Base-by-base conservation (phyloP, 2,329 filamentous ascomycete genomes). In the Corinectria fuckeliana region DNA sequence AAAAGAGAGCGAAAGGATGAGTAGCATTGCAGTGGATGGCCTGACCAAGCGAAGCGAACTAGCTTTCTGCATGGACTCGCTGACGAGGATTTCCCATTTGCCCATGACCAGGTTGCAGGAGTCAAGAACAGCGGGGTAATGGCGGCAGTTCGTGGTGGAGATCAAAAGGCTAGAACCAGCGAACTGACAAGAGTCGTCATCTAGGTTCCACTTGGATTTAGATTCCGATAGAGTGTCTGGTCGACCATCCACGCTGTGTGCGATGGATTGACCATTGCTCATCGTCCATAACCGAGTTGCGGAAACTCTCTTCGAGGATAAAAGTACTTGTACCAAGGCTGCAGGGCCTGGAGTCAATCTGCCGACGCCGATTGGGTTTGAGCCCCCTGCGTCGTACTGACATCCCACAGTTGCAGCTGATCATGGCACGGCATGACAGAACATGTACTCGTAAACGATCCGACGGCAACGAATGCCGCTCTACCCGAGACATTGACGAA, bases 101-200 rank as follows among this genome's bases (percentile, higher is more conserved):
- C 65, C 67, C 67, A 70, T 54, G 66, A 20, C 56, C 56, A 66
- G n/a, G n/a, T n/a, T n/a, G n/a, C n/a, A n/a, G 62, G 65, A 58
- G 67, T 63, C 63, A 67, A 62, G 65, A 61, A 61, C 66, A 64
- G 69, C 69, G 70, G 69, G 70, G 67, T 69, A 72, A 61, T 51
- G 49, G 64, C 45, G 58, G 56, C 44, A 66, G 61, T 58, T n/a
- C 57, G 60, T 44, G 61, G 68, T 70, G 67, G 67, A 58, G 67
- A 69, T 60, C 21, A 30, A 16, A 62, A 65, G 51, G 53, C 54
- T 62, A 55, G 58, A 53, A 55, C 49, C 50, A 58, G 58, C 63
- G 28, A 56, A 56, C 51, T 66, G 58, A 34, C 57, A 52, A 65
- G 48, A 48, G 39, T 49, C 38, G 21, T 56, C 13, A 42, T 48